These are phyloP conservation scores for Phoenix dactylifera DNA, from an alignment of 176 grass and related monocot genomes.

Conservation along the genomic window DNA sequence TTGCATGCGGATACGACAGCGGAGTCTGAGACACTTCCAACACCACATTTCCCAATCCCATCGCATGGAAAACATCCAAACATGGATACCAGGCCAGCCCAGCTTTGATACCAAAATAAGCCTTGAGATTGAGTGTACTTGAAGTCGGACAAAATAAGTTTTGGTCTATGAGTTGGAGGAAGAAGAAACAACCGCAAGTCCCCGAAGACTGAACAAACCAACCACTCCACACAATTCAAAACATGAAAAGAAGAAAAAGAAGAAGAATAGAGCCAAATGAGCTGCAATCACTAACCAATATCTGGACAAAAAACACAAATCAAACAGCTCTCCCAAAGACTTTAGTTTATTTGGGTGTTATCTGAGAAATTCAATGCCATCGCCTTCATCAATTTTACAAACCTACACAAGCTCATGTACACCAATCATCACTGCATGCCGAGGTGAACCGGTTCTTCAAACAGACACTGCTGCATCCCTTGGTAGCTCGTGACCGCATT, in stretches of 20 bases:
- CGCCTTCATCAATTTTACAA: conserved; percentile 15
- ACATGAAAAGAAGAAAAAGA: too few species aligned
- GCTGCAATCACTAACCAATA: conserved; percentile 11
- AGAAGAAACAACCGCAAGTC: conserved; percentile 8
- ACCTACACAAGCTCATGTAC: conserved; percentile 7
- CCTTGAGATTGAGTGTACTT: not conserved
- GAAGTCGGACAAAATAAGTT: not conserved
- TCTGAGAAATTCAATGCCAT: conserved; percentile 18
- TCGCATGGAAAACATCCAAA: not conserved
- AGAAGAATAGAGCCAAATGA: not conserved
- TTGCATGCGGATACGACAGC: not conserved
- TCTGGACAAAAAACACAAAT: conserved; percentile 17
- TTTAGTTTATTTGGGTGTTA: conserved; percentile 7
- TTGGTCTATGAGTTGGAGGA: conserved; percentile 2
- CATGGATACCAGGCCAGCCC: not conserved
- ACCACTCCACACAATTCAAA: too few species aligned
- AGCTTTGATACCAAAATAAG: not conserved
- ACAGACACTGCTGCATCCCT: conserved; percentile 19
- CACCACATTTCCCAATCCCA: not conserved
- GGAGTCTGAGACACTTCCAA: not conserved
- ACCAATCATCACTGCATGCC: conserved; percentile 15
- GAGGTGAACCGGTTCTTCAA: conserved; percentile 17
- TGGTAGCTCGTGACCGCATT: conserved; percentile 15
- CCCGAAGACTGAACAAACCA: not conserved
- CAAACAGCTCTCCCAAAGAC: not conserved